Conservation (phyloP, 2,329 filamentous ascomycete species). For the Hypoxylon sp. region DNA sequence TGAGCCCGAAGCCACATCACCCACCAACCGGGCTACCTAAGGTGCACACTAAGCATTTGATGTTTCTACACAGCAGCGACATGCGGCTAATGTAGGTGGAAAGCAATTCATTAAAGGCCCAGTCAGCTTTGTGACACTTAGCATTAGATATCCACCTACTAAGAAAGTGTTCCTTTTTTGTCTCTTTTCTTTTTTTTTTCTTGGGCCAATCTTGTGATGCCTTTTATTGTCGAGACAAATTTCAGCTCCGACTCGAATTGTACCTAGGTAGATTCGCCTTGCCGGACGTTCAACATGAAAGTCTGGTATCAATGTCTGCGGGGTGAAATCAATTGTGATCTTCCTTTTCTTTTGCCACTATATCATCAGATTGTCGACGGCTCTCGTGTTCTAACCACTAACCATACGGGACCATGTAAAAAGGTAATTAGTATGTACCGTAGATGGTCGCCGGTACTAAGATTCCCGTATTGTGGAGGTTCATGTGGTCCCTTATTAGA, state of each 20-base stretch:
- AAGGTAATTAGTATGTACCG: conserved; percentile 3
- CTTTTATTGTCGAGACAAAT: conserved; percentile 5
- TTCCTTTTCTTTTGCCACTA: conserved; percentile 32
- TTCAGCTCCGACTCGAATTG: conserved; percentile 11
- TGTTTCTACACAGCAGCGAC: conserved; percentile 3
- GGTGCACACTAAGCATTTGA: conserved; percentile 15
- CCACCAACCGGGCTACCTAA: conserved; percentile 23
- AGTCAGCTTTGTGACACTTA: conserved; percentile 28
- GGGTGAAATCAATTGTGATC: conserved; percentile 40
- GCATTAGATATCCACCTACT: conserved; percentile 2
- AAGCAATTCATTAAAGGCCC: conserved; percentile 7
- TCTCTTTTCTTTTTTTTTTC: neutral
- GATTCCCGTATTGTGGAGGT: conserved; percentile 28
- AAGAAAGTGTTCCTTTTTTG: conserved; percentile 1
- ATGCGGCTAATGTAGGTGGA: conserved; percentile 30
- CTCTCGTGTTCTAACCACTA: conserved; percentile 12
- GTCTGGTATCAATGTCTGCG: conserved; percentile 12
- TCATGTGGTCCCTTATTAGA: conserved; percentile 27
- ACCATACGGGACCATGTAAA: conserved; percentile 14
- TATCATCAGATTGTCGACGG: conserved; percentile 24
- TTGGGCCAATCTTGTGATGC: neutral
- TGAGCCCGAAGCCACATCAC: conserved; percentile 28
- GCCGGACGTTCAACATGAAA: conserved; percentile 14
- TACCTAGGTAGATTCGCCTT: conserved; percentile 18
- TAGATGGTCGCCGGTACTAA: conserved; percentile 22